Percentiles rank a stretch among this genome's conserved stretches.
phyloP scores from a whole-genome alignment of 257 asterid genomes.

The Solanum neorickii region DNA sequence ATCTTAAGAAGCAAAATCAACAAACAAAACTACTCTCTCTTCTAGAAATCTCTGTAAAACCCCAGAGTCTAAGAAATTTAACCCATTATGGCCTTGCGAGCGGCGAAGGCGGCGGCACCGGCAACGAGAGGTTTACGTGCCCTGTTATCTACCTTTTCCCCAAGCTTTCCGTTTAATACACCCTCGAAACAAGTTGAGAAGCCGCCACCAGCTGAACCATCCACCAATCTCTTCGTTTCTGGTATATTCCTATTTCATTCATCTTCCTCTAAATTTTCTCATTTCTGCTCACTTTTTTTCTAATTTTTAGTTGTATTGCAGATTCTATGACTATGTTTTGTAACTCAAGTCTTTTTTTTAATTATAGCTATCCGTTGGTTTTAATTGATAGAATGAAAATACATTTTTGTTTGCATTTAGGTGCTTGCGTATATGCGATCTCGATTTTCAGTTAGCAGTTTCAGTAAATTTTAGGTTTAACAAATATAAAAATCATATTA shows the following conservation, averaged over 20 bases:
- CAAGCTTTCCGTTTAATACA: conserved; percentile 36
- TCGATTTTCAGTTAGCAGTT: not conserved
- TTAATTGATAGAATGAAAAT: not conserved
- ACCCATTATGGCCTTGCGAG: conserved; percentile 41
- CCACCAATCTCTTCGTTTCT: conserved; percentile 75
- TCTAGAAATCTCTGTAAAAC: not conserved
- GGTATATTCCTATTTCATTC: conserved; percentile 13
- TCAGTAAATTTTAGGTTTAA: no score
- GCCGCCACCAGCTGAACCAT: conserved; percentile 76
- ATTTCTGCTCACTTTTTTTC: not conserved
- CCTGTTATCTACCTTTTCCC: conserved; percentile 24
- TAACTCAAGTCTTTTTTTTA: not conserved
- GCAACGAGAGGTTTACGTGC: conserved; percentile 29
- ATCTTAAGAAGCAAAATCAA: not conserved
- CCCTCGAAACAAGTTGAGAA: conserved; percentile 37
- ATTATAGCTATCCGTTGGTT: not conserved
- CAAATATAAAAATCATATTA: no score
- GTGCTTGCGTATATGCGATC: not conserved
- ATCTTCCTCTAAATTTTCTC: not conserved
- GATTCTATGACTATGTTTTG: not conserved
- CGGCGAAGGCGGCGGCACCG: conserved; percentile 15
- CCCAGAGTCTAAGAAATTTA: not conserved
- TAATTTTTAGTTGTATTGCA: not conserved
- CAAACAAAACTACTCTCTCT: not conserved
- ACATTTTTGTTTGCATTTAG: not conserved